Conservation (phyloP, 2,329 filamentous ascomycete genomes). For the Phialocephala sp. region DNA sequence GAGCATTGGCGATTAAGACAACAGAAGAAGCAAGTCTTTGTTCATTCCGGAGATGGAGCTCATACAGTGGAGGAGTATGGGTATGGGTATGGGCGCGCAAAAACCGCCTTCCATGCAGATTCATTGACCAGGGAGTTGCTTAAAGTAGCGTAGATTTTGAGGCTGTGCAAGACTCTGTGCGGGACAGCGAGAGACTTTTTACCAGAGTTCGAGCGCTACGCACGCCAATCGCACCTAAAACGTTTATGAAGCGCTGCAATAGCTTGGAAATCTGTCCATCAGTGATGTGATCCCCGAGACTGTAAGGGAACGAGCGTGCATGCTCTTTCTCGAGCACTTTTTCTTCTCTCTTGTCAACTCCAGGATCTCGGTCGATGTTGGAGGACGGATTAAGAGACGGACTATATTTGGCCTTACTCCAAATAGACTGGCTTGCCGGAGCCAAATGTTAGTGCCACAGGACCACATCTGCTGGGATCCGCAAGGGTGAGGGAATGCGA, state of each 20-base stretch:
- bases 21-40: constrained; percentile 1
- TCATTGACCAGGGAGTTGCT: background rate
- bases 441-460: too few species aligned
- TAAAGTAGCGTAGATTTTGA: background rate
- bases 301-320: background rate
- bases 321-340: background rate
- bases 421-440: constrained; percentile 12
- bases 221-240: constrained; percentile 6
- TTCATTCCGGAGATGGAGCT: constrained; percentile 12
- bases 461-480: background rate
- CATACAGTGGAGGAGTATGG: background rate
- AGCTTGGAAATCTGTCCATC: background rate
- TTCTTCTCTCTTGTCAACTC: background rate
- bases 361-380: background rate
- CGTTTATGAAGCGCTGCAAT: constrained; percentile 5
- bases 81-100: background rate
- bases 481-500: background rate
- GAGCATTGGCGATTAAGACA: background rate
- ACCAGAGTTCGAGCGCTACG: constrained; percentile 1
- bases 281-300: background rate
- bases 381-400: constrained; percentile 1
- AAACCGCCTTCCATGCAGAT: background rate
- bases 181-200: background rate
- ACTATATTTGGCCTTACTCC: constrained; percentile 18
- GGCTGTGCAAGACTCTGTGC: constrained; percentile 5